phyloP scores from a whole-genome alignment of 2,329 filamentous ascomycete genomes.

The Teratosphaeria viscida region DNA sequence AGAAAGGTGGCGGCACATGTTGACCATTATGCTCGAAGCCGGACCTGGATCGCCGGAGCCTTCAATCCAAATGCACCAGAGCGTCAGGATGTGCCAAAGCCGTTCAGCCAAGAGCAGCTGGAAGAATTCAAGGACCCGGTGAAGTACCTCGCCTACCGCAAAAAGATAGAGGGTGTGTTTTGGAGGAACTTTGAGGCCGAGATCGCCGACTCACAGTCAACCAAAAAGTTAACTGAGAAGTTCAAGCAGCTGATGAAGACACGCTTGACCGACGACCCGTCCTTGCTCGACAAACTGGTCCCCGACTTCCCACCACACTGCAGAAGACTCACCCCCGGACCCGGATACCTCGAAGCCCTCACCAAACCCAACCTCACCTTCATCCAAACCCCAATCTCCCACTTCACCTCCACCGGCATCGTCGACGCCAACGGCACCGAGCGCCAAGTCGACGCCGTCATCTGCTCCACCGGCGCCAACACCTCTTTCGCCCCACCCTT shows the following conservation, averaged over 20 bases:
- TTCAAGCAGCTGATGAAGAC: constrained; percentile 33
- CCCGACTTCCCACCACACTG: constrained; percentile 21
- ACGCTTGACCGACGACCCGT: constrained; percentile 16
- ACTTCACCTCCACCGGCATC: constrained; percentile 30
- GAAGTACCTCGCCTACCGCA: constrained; percentile 45
- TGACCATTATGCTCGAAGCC: constrained; percentile 54
- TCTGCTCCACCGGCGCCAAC: constrained; percentile 35
- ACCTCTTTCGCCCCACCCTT: constrained; percentile 25
- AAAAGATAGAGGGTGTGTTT: constrained; percentile 35
- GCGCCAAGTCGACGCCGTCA: constrained; percentile 32
- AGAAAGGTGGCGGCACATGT: constrained; percentile 33
- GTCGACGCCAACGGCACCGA: constrained; percentile 29
- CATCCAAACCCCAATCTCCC: constrained; percentile 31
- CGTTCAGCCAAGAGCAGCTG: constrained; percentile 43
- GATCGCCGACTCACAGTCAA: constrained; percentile 32
- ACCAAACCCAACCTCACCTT: constrained; percentile 36
- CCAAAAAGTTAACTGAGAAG: constrained; percentile 31
- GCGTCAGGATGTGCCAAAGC: constrained; percentile 46
- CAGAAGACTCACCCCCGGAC: constrained; percentile 40
- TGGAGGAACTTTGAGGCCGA: constrained; percentile 41
- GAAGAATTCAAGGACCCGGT: constrained; percentile 51
- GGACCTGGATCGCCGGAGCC: constrained; percentile 58
- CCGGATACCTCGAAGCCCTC: constrained; percentile 43
- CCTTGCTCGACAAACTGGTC: constrained; percentile 13
- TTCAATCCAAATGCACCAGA: constrained; percentile 39